Base-by-base conservation (phyloP, 2,329 filamentous ascomycete genomes). In the Malbranchea cinnamomea region DNA sequence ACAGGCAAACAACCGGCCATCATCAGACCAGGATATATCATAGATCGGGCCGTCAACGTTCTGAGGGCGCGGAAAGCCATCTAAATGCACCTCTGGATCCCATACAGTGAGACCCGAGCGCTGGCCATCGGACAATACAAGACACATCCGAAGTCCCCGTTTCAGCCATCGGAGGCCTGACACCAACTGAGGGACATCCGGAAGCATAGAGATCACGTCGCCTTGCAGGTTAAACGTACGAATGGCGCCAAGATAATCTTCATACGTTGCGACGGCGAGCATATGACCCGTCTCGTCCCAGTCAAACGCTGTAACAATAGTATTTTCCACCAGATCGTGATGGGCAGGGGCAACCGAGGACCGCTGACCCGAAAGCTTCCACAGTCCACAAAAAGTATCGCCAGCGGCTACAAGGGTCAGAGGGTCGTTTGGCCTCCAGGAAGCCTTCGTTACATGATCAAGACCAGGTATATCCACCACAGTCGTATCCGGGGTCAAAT, bases 231-330 rank as follows among this genome's bases (percentile, higher is more conserved):
- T 53, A 39, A 55, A 64, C 45, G 59, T 58, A 35, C 50, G 50
- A 33, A 64, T 54, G 9, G 56, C 49, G 10, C 57, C 58, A 20
- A 53, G 47, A 38, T 52, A 46, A 28, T 60, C 51, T 30, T 49
- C 51, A 34, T 54, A 60, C 13, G 59, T 61, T 10, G 61, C 60
- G 11, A 64, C 54, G 14, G 60, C 61, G 27, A 65, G 41, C 35
- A 58, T 53, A 19, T 52, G 46, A 13, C 61, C 61, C 10, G 46
- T 41, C 1, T 55, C 53, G 38, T 62, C 52, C 61, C 61, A 65
- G 3, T 57, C 53, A 22, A 62, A 46, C 2, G 59, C 53, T 7
- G 59, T 61, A 26, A 63, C 55, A 32, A 49, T 51, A 10, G 49
- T 45, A 26, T 41, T 44, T 18, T 56, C 49, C 5, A 57, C 38